These are phyloP conservation scores for Clavariopsis aquatica DNA, from an alignment of 495 filamentous ascomycete genomes.

Conservation along the genomic window DNA sequence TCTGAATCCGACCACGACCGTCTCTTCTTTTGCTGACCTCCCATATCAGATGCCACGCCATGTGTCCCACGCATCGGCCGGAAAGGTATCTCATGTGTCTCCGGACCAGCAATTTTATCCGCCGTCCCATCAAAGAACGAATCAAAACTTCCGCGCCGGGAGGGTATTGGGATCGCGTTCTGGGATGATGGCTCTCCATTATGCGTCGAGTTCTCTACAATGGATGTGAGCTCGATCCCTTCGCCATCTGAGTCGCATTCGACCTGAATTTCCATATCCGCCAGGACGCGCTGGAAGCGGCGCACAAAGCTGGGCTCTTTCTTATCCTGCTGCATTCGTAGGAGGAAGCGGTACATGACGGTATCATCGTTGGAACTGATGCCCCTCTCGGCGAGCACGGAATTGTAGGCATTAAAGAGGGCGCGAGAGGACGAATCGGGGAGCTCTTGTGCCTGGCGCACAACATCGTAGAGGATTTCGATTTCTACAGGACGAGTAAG, in stretches of 20 bases:
- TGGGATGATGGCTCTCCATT: constrained; percentile 3
- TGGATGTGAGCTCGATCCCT: constrained; percentile 41
- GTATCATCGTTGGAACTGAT: constrained; percentile 70
- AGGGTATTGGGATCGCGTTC: constrained; percentile 11
- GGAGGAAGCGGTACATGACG: constrained; percentile 73
- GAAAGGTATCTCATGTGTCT: constrained; percentile 18
- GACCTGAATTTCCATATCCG: constrained; percentile 66
- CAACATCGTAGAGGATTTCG: constrained; percentile 72
- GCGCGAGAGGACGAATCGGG: constrained; percentile 70
- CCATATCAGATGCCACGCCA: constrained; percentile 50
- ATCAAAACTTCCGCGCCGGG: constrained; percentile 59
- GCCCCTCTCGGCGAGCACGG: constrained; percentile 65
- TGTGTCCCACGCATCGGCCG: constrained; percentile 41
- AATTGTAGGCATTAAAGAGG: constrained; percentile 77
- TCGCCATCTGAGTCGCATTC: constrained; percentile 56
- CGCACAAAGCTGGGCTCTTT: constrained; percentile 56
- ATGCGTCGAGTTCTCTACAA: constrained; percentile 19
- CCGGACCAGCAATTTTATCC: constrained; percentile 25
- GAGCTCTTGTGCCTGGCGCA: constrained; percentile 66
- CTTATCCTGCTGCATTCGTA: constrained; percentile 64
- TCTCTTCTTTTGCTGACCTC: constrained; percentile 42
- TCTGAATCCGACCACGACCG: constrained; percentile 40
- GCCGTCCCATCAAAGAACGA: constrained; percentile 54
- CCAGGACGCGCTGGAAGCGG: constrained; percentile 66
- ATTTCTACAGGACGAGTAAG: constrained; percentile 60